Evolutionary conservation across 768 basidiomycete species (phyloP).

Genomic region (Chalciporus pseudorubinellus): DNA sequence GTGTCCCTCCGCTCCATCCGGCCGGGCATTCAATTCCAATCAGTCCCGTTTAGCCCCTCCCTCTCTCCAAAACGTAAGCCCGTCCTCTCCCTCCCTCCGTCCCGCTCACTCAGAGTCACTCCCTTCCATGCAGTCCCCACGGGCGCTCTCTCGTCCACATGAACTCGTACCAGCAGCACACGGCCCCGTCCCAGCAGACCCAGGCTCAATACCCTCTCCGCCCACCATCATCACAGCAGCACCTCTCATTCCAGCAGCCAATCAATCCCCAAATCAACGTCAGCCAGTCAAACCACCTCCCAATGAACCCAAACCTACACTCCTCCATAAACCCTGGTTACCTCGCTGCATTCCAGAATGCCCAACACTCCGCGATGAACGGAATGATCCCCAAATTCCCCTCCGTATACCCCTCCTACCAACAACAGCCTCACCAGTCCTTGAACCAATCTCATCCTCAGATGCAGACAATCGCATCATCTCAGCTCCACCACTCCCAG

Average conservation of each 20-base stretch:
- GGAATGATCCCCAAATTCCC: constrained; percentile 14
- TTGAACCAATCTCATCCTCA: constrained; percentile 16
- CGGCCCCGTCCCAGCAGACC: constrained; percentile 12
- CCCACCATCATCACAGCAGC: constrained; percentile 11
- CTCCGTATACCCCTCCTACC: constrained; percentile 15
- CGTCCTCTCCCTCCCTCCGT: not conserved
- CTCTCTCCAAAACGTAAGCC: constrained; percentile 15
- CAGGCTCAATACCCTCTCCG: constrained; percentile 24
- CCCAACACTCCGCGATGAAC: constrained; percentile 7
- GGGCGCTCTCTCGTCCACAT: not conserved
- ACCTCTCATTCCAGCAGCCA: constrained; percentile 23
- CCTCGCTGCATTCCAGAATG: constrained; percentile 31
- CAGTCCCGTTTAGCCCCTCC: constrained; percentile 2
- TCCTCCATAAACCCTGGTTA: constrained; percentile 33
- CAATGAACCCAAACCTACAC: not conserved
- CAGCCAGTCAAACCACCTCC: not conserved
- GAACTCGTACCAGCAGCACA: constrained; percentile 10
- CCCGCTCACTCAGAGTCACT: not conserved
- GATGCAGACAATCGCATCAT: constrained; percentile 10
- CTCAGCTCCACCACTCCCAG: constrained; percentile 8
- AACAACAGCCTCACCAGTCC: constrained; percentile 12
- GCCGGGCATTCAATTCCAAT: constrained; percentile 15
- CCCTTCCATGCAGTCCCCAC: not conserved
- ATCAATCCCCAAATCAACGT: constrained; percentile 8
- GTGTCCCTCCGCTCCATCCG: constrained; percentile 6